Evolutionary conservation across 2,329 filamentous ascomycete genomes (phyloP), one percentile per base, ranked within the genome.

Genomic region (Aspergillus fructus): DNA sequence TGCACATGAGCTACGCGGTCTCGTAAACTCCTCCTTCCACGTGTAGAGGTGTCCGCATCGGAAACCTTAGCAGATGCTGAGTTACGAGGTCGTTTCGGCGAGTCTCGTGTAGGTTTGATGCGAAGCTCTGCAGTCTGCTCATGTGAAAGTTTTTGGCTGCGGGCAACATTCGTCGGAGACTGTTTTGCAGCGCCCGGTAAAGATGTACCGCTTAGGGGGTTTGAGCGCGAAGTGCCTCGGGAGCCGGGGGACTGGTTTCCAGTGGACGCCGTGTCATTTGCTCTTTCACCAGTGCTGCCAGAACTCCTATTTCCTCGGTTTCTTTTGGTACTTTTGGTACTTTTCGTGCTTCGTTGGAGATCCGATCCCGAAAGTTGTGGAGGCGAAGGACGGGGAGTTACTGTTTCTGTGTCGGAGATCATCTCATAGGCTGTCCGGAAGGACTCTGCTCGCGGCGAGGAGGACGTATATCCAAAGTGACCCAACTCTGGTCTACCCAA

Each of bases 401-500:
- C 68, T 30, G 66, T 81, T 53, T 89, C 86, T 30, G 85, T 85
- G 19, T 87, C 88, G 1, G 80, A 81, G 1, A 83, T 81, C 45
- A 83, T 82, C 72, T 92, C 89, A 40, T 78, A 81, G 4, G 89
- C 89, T 2, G 89, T 92, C 63, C 78, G 86, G 67, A 91, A 92
- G 1, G 89, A 91, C 53, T 88, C 86, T 21, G 86, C 81, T 40
- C 82, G 82, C n/a, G 85, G 87, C 1, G 79, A 80, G 6, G 81
- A 73, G 3, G 79, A 86, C 9, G 79, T 73, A 60, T 83, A 83
- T 33, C 82, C 83, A 21, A 82, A 80, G 61, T 86, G 81, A 60
- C 73, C 74, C 45, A 79, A 66, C 17, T 72, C 69, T 17, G 82
- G 64, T 54, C 68, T 71, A 55, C 27, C 53, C 5, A 64, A 63